Base-by-base conservation (phyloP, 164 flowering plant genomes). In the Saururus chinensis region DNA sequence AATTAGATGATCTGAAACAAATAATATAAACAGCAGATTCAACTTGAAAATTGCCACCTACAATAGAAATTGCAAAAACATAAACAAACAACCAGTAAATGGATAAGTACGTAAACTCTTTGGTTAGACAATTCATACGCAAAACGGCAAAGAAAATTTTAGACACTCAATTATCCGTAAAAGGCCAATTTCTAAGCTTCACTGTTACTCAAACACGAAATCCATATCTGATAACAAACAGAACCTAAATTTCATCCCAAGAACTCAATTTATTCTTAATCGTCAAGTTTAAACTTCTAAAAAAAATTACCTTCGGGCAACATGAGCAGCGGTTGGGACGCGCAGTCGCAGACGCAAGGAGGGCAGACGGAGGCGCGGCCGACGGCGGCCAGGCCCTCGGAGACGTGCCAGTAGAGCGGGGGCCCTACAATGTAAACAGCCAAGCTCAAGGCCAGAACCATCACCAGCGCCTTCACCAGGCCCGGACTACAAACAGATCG, bases 291-390 rank as follows among this genome's bases (percentile, higher is more conserved):
- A 17, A 45, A 45, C 14, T n/a, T n/a, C n/a, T n/a, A n/a, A n/a
- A 45, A 12, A 45, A 0, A 23, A 21, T 5, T 71, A 88, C 98
- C 98, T 65, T 73, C 70, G 25, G 96, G 86, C 55, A 92, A 68
- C 51, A 92, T 73, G 64, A 84, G 75, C 40, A 84, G 75, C 35
- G 96, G 86, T 58, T 81, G 80, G 56, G 88, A 74, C 59, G 87
- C 70, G 71, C 98, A 92, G 62, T 92, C 98, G 62, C 98, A 92
- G 61, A 70, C 54, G 64, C 98, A 89, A 21, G 91, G 84, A 68
- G 77, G 67, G 63, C 77, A 74, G 21, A 70, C 59, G 41, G 77
- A 66, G 30, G 78, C 68, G 63, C 77, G 70, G 21, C 67, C 59
- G 41, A 75, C 64, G 30, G 78, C 68, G 51, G 75, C 76, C 20